Evolutionary conservation across 2,329 filamentous ascomycete genomes (phyloP).

Genomic region (Sporothrix variecibatus): DNA sequence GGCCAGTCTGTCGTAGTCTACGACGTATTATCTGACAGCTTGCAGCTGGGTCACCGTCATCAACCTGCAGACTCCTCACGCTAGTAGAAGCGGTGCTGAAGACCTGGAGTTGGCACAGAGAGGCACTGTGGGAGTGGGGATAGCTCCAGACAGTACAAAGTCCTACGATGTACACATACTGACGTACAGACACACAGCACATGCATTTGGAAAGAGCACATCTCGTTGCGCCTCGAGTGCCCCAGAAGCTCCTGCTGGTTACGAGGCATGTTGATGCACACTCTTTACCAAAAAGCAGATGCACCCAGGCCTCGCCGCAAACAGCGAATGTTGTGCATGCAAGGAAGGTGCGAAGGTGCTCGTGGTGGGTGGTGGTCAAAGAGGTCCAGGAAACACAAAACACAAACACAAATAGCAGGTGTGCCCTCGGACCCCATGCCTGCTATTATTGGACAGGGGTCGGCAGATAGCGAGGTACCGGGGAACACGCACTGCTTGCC

Average conservation of each 20-base stretch:
- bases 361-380: neutral
- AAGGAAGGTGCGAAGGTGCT: neutral
- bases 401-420: slow-evolving; percentile 1
- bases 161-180: neutral
- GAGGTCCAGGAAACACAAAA: neutral
- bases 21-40: neutral
- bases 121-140: neutral
- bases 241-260: neutral
- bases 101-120: neutral
- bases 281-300: neutral
- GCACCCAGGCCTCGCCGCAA: neutral
- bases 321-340: neutral
- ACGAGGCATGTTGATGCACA: neutral
- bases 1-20: neutral
- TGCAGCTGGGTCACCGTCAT: slow-evolving; percentile 3
- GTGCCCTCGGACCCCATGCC: neutral
- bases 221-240: neutral
- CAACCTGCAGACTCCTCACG: neutral
- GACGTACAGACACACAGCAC: neutral
- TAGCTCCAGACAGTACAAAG: neutral
- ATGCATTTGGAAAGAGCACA: neutral
- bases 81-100: neutral
- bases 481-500: slow-evolving; percentile 18
- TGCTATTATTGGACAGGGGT: slow-evolving; percentile 26
- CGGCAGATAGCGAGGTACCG: slow-evolving; percentile 27